Conservation (phyloP, 768 basidiomycete genomes). For the Panus rudis region DNA sequence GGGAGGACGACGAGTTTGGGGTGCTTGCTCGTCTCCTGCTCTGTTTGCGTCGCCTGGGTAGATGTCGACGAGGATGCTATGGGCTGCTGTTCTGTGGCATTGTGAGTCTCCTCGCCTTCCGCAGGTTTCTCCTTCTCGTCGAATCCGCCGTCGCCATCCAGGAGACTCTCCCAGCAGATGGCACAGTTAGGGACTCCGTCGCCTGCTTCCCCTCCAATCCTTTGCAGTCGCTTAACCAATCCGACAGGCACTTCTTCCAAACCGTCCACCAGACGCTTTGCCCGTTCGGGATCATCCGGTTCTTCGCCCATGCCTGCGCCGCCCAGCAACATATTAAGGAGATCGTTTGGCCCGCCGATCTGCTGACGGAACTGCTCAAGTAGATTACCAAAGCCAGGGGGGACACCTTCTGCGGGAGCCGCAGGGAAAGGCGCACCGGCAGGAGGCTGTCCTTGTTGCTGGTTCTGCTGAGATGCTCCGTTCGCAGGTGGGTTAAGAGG, state of each 20-base stretch:
- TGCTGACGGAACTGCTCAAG: background rate
- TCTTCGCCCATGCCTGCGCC: slow-evolving; percentile 27
- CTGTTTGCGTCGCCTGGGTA: background rate
- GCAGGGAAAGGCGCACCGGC: slow-evolving; percentile 16
- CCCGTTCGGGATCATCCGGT: slow-evolving; percentile 61
- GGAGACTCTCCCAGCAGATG: slow-evolving; percentile 67
- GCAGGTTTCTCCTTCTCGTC: slow-evolving; percentile 19
- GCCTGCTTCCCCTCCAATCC: slow-evolving; percentile 31
- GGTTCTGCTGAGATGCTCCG: slow-evolving; percentile 15
- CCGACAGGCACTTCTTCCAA: slow-evolving; percentile 63
- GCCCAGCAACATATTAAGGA: slow-evolving; percentile 6
- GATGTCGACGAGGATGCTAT: background rate
- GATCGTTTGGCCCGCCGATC: too few species aligned
- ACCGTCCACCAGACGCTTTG: slow-evolving; percentile 53
- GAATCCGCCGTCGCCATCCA: slow-evolving; percentile 38
- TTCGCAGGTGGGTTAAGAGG: background rate
- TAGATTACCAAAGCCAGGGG: background rate
- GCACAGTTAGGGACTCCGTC: slow-evolving; percentile 49
- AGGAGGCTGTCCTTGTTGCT: too few species aligned
- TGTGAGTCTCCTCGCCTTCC: slow-evolving; percentile 8
- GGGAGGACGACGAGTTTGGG: slow-evolving; percentile 61
- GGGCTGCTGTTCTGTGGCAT: slow-evolving; percentile 3
- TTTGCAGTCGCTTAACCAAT: slow-evolving; percentile 57
- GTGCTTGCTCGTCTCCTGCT: slow-evolving; percentile 1
- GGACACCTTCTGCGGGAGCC: background rate